These are phyloP conservation scores for Globisporangium paddicum DNA, from an alignment of 352 stramenopile genomes.

Conservation along the genomic window DNA sequence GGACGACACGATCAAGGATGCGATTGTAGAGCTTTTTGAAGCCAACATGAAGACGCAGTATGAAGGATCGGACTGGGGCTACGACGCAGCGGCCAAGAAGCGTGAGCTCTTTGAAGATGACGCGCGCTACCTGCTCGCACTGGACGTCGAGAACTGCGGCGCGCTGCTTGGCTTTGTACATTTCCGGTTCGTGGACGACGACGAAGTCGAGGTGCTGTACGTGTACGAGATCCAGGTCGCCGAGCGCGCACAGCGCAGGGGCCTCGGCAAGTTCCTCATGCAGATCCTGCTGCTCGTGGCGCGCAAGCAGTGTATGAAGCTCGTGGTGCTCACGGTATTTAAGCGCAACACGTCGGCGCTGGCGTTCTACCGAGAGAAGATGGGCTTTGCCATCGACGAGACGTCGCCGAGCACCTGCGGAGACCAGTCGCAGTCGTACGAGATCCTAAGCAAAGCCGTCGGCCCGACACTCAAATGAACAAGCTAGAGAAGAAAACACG, in stretches of 20 bases:
- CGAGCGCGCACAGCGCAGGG: slow-evolving; percentile 47
- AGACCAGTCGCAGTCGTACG: slow-evolving; percentile 71
- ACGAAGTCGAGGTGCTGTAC: slow-evolving; percentile 89
- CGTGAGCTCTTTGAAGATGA: slow-evolving; percentile 81
- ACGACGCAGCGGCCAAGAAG: slow-evolving; percentile 81
- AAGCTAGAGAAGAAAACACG: not conserved
- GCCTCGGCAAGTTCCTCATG: slow-evolving; percentile 92
- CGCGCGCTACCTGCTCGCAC: slow-evolving; percentile 83
- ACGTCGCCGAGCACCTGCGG: slow-evolving; percentile 83
- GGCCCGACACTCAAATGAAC: slow-evolving; percentile 10
- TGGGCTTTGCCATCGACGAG: slow-evolving; percentile 89
- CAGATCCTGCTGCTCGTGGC: slow-evolving; percentile 83
- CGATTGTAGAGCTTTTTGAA: slow-evolving; percentile 79
- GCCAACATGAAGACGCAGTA: slow-evolving; percentile 92
- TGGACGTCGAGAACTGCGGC: slow-evolving; percentile 9
- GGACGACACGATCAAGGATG: slow-evolving; percentile 19
- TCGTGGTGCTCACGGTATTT: slow-evolving; percentile 94
- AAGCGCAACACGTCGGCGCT: slow-evolving; percentile 85
- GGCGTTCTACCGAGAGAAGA: slow-evolving; percentile 85
- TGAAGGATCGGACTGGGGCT: slow-evolving; percentile 84
- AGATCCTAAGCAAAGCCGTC: slow-evolving; percentile 80
- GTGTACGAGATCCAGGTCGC: slow-evolving; percentile 93
- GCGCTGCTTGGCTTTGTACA: slow-evolving; percentile 83
- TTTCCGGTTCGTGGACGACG: slow-evolving; percentile 92
- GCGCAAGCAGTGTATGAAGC: slow-evolving; percentile 72